Evolutionary conservation across 768 basidiomycete genomes (phyloP).

Genomic region (Kockovaella imperatae): DNA sequence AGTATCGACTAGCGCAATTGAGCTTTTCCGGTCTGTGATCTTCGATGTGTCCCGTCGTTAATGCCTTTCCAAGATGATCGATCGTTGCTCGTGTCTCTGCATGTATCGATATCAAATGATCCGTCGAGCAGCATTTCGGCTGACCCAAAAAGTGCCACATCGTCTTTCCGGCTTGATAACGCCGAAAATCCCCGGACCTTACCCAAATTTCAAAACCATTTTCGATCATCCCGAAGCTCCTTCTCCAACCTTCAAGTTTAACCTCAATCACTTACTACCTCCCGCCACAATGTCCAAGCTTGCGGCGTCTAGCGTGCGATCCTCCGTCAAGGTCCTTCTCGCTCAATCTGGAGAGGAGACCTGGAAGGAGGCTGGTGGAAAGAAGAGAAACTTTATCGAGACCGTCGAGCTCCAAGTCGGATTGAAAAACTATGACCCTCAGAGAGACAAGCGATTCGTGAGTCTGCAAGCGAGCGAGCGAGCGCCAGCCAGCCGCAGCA

Average conservation of each 20-base stretch:
- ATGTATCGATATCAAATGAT: no score
- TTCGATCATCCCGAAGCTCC: no score
- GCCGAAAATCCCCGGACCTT: neutral
- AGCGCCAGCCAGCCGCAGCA: no score
- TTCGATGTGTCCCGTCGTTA: no score
- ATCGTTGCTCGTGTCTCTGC: no score
- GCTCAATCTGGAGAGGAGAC: constrained; percentile 76
- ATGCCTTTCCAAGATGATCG: no score
- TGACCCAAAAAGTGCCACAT: no score
- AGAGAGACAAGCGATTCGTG: constrained; percentile 99
- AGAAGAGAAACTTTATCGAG: constrained; percentile 48
- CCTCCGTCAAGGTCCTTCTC: constrained; percentile 85
- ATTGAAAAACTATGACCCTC: constrained; percentile 60
- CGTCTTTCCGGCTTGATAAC: neutral
- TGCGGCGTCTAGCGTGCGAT: constrained; percentile 99
- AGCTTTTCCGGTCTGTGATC: no score
- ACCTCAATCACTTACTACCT: constrained; percentile 10
- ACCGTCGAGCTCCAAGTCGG: constrained; percentile 48
- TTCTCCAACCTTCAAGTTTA: constrained; percentile 5
- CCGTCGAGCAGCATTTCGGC: no score
- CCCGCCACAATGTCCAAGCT: constrained; percentile 55
- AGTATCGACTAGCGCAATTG: no score
- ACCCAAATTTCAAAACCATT: constrained; percentile 8
- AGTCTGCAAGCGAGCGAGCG: constrained; percentile 31
- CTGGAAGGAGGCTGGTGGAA: constrained; percentile 42